Evolutionary conservation across 768 basidiomycete genomes (phyloP), one percentile per base, ranked within the genome.

Genomic region (Mycena albidolilacea): DNA sequence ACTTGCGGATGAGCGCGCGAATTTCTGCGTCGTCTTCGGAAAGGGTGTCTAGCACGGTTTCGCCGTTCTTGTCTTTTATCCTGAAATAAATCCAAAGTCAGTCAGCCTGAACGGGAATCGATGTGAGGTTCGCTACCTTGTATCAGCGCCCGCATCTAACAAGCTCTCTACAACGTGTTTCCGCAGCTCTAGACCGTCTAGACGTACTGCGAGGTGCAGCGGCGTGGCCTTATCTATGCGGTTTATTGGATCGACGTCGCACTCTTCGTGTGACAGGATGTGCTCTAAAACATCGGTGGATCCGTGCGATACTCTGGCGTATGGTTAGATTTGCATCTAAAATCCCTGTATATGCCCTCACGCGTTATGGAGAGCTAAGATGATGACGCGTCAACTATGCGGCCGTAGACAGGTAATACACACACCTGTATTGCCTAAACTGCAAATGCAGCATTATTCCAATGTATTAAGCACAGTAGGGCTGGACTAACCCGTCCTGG

Each of bases 201-300:
- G 80, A 73, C 83, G 81, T 9, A 93, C 81, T 9, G 94, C 95
- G 35, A 95, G 87, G 80, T 96, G 95, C 17, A 97, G 84, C 5
- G 95, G 95, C 0, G 95, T 96, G 8, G 90, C 90, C 10, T 87
- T 87, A 60, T 92, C 90, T 38, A 93, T 78, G 21, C 86, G 86
- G 81, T 96, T 96, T 77, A 89, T 84, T 19, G 90, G 90, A 79
- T 97, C 95, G 63, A 95, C 94, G 78, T 96, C 95, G 83, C 94
- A 95, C 5, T 86, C 88, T 12, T 95, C 93, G 77, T 90, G 85
- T 6, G 88, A 89, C 43, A 97, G 86, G 75, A 96, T 89, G 67
- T 92, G 85, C 73, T 95, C 93, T 5, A 95, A 84, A 60, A 92
- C 90, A 38, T 88, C 87, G 0, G 85, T 86, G 35, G 90, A 92